Base-by-base conservation (phyloP, 2,329 filamentous ascomycete genomes). In the Colletotrichum falcatum region DNA sequence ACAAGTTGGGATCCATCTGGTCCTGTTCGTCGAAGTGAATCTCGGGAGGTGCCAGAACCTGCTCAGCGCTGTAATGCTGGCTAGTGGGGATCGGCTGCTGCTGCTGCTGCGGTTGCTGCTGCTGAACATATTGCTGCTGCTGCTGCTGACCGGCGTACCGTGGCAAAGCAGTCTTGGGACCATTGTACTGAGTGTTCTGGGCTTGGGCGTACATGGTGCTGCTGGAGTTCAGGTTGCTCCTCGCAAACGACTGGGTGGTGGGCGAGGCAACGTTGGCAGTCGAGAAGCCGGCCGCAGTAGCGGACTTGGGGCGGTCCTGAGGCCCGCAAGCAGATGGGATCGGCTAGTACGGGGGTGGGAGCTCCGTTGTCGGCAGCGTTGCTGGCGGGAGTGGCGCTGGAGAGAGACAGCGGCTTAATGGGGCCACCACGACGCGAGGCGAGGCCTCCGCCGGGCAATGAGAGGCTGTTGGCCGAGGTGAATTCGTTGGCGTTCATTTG, bases 401-500 rank as follows among this genome's bases (percentile, higher is more conserved):
- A 93, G 80, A 91, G 95, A 74, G 84, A 97, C 82, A 98, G 88
- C 75, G 94, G 94, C 86, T 98, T 98, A 83, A 97, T 92, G 78
- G 93, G 90, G 74, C 94, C 93, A 78, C 97, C 94, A 74, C 96
- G 92, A 77, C 88, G 87, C 33, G 95, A 95, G 73, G 94, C 94
- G 79, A 97, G 92, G 78, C 94, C 93, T 74, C 92, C 90, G 73
- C 89, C 86, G 63, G 94, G 92, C 84, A 94, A 90, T 78, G 91
- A 90, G 76, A 97, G 87, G 76, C 90, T 91, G 81, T 89, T 89
- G 79, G 89, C 86, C 81, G 92, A 87, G 81, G 88, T 84, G 81
- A 93, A 93, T 82, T 91, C 89, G 87, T 91, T 93, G 87, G 94
- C 95, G 86, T 94, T 93, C 95, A 98, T 98, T 89, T 97, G 94